A percentile compares a stretch with the other conserved stretches of the same genome.
phyloP scores from a whole-genome alignment of 371 early-diverging fungal species.

The Blakeslea trispora region DNA sequence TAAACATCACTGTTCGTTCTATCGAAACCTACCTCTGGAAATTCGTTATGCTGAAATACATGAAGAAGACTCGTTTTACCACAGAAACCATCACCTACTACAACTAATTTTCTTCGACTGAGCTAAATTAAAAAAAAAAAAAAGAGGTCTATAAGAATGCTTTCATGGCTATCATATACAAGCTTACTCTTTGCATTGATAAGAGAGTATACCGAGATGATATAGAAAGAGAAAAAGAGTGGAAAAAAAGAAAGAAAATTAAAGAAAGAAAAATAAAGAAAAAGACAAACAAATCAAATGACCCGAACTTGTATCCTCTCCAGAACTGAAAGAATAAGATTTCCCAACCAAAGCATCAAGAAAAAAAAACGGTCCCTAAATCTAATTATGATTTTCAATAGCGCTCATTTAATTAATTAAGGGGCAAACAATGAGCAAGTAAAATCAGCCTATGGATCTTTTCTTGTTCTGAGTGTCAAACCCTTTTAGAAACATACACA shows the following conservation, averaged over 20 bases:
- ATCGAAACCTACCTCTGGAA: slow-evolving; percentile 53
- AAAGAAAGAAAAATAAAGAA: background rate
- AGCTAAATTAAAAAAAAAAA: slow-evolving; percentile 8
- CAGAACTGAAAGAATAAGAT: background rate
- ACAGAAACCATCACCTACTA: slow-evolving; percentile 75
- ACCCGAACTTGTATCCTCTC: background rate
- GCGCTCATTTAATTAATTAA: too few relatives aligned
- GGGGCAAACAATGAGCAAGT: too few relatives aligned
- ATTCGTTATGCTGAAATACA: slow-evolving; percentile 58
- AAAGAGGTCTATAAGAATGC: background rate
- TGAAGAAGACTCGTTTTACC: slow-evolving; percentile 69
- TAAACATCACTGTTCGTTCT: too few relatives aligned
- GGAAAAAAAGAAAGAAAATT: background rate
- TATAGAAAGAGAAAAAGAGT: background rate
- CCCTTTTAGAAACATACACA: too few relatives aligned
- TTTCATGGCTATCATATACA: too few relatives aligned
- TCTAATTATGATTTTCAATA: too few relatives aligned
- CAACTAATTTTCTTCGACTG: slow-evolving; percentile 62
- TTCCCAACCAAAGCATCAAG: too few relatives aligned
- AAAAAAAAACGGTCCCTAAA: too few relatives aligned
- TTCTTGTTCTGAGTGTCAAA: too few relatives aligned
- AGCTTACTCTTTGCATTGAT: background rate
- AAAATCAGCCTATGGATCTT: too few relatives aligned
- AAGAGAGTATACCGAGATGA: too few relatives aligned
- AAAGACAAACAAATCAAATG: background rate